Conservation (phyloP, 1,139 yeast species). For the Taphrina pruni region DNA sequence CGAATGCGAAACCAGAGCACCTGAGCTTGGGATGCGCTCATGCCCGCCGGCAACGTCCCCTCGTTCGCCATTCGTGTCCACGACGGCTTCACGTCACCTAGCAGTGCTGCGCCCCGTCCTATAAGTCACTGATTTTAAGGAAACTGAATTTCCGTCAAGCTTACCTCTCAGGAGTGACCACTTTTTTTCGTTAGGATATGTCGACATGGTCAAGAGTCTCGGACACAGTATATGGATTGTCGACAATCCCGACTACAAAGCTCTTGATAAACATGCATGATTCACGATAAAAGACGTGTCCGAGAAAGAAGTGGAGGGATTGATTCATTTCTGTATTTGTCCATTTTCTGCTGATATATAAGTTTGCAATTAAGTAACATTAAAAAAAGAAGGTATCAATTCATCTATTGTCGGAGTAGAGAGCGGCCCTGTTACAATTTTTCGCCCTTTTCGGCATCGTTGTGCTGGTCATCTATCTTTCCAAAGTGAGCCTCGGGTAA, state of each 20-base stretch:
- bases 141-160: too few relatives aligned
- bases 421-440: too few relatives aligned
- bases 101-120: neutral
- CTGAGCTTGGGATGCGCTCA: conserved; percentile 6
- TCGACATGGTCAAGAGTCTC: neutral
- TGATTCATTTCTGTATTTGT: too few relatives aligned
- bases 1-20: neutral
- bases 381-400: too few relatives aligned
- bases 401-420: too few relatives aligned
- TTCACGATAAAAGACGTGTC: too few relatives aligned
- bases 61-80: neutral
- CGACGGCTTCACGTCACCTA: neutral
- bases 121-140: too few relatives aligned
- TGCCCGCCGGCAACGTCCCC: neutral
- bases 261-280: too few relatives aligned
- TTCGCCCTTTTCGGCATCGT: conserved; percentile 7
- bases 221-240: neutral
- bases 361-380: too few relatives aligned
- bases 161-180: conserved; percentile 1
- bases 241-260: too few relatives aligned
- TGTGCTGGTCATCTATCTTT: conserved; percentile 26
- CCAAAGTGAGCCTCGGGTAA: conserved; percentile 35
- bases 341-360: too few relatives aligned
- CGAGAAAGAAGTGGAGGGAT: too few relatives aligned
- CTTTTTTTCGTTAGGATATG: neutral